Evolutionary conservation across 2,329 filamentous ascomycete species (phyloP).

Genomic region (Cercospora zeae-maydis): DNA sequence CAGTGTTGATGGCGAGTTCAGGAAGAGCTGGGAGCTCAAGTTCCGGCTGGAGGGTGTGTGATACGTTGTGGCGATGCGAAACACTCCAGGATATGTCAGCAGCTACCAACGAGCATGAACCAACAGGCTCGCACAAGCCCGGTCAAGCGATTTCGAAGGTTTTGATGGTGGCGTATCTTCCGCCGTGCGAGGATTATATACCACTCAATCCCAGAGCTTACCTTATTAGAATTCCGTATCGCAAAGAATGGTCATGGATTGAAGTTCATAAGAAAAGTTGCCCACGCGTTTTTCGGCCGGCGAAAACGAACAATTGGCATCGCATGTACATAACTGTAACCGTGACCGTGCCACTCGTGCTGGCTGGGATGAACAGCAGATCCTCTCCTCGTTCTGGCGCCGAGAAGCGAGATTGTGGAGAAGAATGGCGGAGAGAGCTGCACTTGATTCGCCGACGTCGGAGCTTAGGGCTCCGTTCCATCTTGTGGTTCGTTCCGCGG

Average conservation of each 20-base stretch:
- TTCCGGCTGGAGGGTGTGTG: no score
- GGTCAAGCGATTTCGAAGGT: not conserved
- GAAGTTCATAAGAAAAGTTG: not conserved
- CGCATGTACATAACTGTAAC: not conserved
- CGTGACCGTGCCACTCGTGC: not conserved
- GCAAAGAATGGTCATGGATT: not conserved
- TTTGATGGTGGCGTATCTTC: not conserved
- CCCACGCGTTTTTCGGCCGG: not conserved
- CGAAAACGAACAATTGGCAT: not conserved
- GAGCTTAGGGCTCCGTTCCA: not conserved
- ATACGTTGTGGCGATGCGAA: not conserved
- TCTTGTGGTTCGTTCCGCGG: not conserved
- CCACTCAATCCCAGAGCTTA: not conserved
- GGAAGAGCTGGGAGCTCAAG: not conserved
- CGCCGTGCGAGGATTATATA: not conserved
- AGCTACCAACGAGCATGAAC: not conserved
- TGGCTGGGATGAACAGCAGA: not conserved
- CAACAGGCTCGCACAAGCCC: not conserved
- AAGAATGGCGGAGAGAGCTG: not conserved
- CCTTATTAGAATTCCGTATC: not conserved
- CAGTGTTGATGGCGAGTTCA: not conserved
- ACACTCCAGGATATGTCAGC: not conserved
- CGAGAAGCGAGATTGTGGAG: slow-evolving; percentile 4
- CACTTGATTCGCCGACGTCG: not conserved
- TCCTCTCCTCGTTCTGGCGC: slow-evolving; percentile 1